Base-by-base conservation (phyloP, 2,329 filamentous ascomycete species). In the Fusarium sp. region DNA sequence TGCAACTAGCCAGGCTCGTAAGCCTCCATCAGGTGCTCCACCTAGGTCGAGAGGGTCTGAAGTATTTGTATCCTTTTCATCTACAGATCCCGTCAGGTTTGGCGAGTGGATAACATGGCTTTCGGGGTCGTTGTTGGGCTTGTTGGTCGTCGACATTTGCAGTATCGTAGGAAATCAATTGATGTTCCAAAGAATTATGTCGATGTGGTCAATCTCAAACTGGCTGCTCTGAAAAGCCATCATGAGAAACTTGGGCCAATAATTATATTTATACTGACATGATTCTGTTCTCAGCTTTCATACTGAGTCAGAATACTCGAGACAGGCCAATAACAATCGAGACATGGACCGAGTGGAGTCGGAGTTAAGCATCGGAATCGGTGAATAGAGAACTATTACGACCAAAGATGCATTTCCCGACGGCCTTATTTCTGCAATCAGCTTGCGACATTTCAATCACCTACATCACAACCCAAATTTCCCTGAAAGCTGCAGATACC, bases 1-100 rank as follows among this genome's bases (percentile, higher is more conserved):
- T 0, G 80, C 81, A 5, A 80, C 81, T 1, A 83, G 74, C 82
- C 82, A 84, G 6, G 81, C 81, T 65, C 75, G 48, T 24, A 79
- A 13, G 28, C 81, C 78, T 15, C 79, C 76, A 46, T 81, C 75
- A 0, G 80, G 79, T 0, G 68, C 63, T 11, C 36, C 20, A 2
- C 24, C 42, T 3, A 28, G 9, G 1, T 20, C 24, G 7, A 14
- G 7, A 8, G 39, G 17, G 1, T 24, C n/a, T 0, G 4, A 3
- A 0, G 5, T 7, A 0, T 5, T 6, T 1, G 6, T 13, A 4
- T 0, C 1, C 10, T 63, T 62, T 4, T 55, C 33, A 1, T 24
- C 33, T 11, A 18, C 6, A 1, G 28, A 8, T 1, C 8, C 3
- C 2, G 10, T 36, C 1, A 22, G 33, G 1, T 31, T 20, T 7